Percentiles rank a stretch among this genome's conserved stretches.
Conservation (phyloP, 1,284 basidiomycete genomes). For the Grifola frondosa region DNA sequence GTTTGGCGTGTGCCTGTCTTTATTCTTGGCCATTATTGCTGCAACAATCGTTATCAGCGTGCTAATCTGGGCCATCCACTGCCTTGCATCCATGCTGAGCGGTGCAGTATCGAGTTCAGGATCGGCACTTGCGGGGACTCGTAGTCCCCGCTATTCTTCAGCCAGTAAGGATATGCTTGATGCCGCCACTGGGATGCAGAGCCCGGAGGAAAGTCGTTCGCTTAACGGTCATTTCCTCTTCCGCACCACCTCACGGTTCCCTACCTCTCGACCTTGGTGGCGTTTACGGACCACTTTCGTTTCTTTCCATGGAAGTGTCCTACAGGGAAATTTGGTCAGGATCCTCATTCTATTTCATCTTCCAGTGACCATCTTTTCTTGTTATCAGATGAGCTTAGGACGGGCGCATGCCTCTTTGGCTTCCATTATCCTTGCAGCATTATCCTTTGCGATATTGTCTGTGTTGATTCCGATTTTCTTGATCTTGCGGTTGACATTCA, state of each 20-base stretch:
- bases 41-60: conserved; percentile 70
- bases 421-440: conserved; percentile 67
- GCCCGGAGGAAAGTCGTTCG: conserved; percentile 56
- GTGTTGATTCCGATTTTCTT: conserved; percentile 76
- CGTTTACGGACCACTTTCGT: conserved; percentile 59
- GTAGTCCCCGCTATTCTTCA: conserved; percentile 53
- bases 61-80: conserved; percentile 73
- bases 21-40: conserved; percentile 82
- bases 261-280: conserved; percentile 46
- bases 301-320: conserved; percentile 74
- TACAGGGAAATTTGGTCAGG: conserved; percentile 89
- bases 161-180: conserved; percentile 54
- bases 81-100: conserved; percentile 42
- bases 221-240: conserved; percentile 46
- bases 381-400: conserved; percentile 78
- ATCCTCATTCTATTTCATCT: conserved; percentile 91
- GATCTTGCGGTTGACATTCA: conserved; percentile 74
- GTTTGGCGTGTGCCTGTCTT: conserved; percentile 78
- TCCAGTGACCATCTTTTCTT: conserved; percentile 89
- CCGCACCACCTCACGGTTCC: conserved; percentile 30
- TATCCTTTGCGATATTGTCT: conserved; percentile 80
- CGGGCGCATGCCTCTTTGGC: conserved; percentile 48
- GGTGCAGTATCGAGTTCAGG: too few relatives aligned
- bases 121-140: conserved; percentile 41
- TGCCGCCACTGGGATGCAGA: conserved; percentile 25